Base-by-base conservation (phyloP, 2,329 filamentous ascomycete genomes). In the Metarhizium guizhouense region DNA sequence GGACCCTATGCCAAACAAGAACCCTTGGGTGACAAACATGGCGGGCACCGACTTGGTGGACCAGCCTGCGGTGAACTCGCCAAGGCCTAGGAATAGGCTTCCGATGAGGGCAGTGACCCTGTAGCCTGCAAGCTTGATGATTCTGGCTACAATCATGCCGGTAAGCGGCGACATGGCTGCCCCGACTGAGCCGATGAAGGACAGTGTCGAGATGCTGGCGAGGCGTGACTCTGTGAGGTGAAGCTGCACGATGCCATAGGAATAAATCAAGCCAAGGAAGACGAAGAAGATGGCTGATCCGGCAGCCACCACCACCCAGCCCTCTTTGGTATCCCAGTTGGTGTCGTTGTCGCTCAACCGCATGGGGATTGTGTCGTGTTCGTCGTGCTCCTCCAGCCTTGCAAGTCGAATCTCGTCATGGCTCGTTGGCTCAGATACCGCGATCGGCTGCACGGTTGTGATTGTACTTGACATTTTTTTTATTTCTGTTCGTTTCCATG, bases 241-340 rank as follows among this genome's bases (percentile, higher is more conserved):
- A 20, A 68, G 60, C 52, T 68, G 66, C 57, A 68, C 63, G 10
- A 68, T 66, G 29, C 66, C 66, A 62, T 64, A 68, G 0, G 66
- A 68, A 50, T 68, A 68, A n/a, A 68, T 54, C 10, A 68, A 61
- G 0, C 66, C 66, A 0, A 68, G 63, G 18, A 67, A 68, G 1
- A 67, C 59, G 2, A 67, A 68, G 1, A 67, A 43, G 10, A 43
- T 43, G 40, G 40, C 40, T 14, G 40, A 43, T 16, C 40, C 40
- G n/a, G 40, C 40, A 6, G 40, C n/a, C 10, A 43, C 40, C 11
- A 43, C 40, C 6, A n/a, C 6, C 47, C 47, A 30, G 16, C 47
- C 47, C 30, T 29, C 8, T 3, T 49, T 34, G 13, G 25, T 11
- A 49, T 34, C 32, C 47, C 47, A 49, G 11, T n/a, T 14, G 13